phyloP scores from a whole-genome alignment of 306 rosid species.

The Sicyos edulis region DNA sequence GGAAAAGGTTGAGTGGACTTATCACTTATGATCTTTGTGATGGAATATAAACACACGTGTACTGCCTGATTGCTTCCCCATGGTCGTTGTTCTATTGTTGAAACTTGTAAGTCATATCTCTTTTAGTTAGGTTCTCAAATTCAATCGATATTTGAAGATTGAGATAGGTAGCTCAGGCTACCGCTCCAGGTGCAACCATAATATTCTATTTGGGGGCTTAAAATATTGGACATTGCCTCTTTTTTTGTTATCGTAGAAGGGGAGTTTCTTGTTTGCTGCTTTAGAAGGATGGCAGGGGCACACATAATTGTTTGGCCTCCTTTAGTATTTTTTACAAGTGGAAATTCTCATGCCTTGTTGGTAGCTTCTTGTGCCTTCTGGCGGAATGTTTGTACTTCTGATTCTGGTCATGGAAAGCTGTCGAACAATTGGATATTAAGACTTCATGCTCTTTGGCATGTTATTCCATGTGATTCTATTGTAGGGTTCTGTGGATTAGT shows the following conservation, averaged over 20 bases:
- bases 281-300: not conserved
- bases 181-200: not conserved
- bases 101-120: not conserved
- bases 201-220: not conserved
- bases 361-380: not conserved
- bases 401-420: not conserved
- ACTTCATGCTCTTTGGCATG: not conserved
- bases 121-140: not conserved
- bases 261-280: not conserved
- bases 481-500: not conserved
- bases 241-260: not conserved
- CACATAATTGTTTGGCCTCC: not conserved
- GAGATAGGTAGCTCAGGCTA: not conserved
- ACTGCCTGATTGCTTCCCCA: not conserved
- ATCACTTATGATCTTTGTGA: not conserved
- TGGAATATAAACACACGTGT: not conserved
- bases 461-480: not conserved
- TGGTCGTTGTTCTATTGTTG: not conserved
- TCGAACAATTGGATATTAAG: not conserved
- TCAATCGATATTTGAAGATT: not conserved
- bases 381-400: not conserved
- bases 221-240: not conserved
- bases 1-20: not conserved
- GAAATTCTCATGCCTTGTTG: not conserved
- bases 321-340: not conserved